phyloP scores from a whole-genome alignment of 2,329 filamentous ascomycete species.

The Aspergillus sp. region DNA sequence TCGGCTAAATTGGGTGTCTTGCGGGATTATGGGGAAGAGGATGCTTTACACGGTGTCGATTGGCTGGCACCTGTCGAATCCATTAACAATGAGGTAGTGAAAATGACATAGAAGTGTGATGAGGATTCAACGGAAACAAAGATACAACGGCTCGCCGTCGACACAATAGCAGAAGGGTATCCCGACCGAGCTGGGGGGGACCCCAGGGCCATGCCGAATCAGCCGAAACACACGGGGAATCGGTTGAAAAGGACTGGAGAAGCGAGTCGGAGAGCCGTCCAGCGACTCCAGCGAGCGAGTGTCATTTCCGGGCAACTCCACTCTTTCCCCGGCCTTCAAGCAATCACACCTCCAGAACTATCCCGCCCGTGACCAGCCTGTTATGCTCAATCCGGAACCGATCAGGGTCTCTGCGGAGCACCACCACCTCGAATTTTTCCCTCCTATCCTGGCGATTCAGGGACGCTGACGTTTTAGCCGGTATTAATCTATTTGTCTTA shows the following conservation, averaged over 20 bases:
- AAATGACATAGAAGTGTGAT: not conserved
- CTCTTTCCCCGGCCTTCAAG: slow-evolving; percentile 2
- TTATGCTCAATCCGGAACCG: not conserved
- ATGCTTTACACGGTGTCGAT: too few relatives aligned
- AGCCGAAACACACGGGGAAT: slow-evolving; percentile 2
- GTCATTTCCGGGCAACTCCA: slow-evolving; percentile 3
- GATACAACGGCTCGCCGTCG: not conserved
- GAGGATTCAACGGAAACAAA: too few relatives aligned
- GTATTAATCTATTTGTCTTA: not conserved
- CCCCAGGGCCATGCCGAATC: not conserved
- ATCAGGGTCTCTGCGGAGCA: slow-evolving; percentile 2
- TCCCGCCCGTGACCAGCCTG: not conserved
- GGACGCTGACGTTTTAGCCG: slow-evolving; percentile 7
- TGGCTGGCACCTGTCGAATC: not conserved
- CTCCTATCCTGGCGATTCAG: slow-evolving; percentile 7
- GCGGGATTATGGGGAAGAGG: not conserved
- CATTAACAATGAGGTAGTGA: not conserved
- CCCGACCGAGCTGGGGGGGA: not conserved
- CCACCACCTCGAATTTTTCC: slow-evolving; percentile 1
- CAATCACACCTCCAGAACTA: not conserved
- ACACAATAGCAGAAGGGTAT: not conserved
- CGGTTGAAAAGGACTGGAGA: not conserved
- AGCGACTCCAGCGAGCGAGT: not conserved
- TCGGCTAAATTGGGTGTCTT: not conserved
- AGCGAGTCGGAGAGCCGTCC: not conserved